Evolutionary conservation across 371 early-diverging fungal genomes (phyloP).

Genomic region (Apophysomyces elegans): DNA sequence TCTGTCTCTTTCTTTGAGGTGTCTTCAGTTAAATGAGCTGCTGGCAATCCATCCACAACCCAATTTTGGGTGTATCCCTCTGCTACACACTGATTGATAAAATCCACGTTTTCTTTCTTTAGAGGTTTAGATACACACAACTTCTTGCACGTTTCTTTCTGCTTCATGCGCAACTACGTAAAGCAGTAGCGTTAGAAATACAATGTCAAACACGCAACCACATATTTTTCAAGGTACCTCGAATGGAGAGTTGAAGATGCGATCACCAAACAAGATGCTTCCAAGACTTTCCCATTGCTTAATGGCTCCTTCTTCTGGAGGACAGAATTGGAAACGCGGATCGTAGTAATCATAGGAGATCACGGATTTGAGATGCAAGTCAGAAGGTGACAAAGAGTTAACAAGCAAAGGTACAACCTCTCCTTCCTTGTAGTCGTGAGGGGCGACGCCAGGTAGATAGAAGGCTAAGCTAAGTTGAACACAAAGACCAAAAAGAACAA

Average conservation of each 20-base stretch:
- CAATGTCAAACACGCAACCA: background rate
- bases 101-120: conserved; percentile 70
- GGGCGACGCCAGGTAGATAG: conserved; percentile 93
- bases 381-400: conserved; percentile 79
- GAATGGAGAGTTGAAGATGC: conserved; percentile 83
- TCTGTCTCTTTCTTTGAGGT: conserved; percentile 43
- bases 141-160: conserved; percentile 58
- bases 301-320: conserved; percentile 64
- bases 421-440: conserved; percentile 73
- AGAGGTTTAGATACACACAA: conserved; percentile 64
- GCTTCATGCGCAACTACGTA: conserved; percentile 25
- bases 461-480: conserved; percentile 50
- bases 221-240: conserved; percentile 48
- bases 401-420: conserved; percentile 77
- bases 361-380: conserved; percentile 64
- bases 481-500: conserved; percentile 5
- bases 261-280: conserved; percentile 90
- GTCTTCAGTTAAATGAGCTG: conserved; percentile 54
- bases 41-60: conserved; percentile 90
- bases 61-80: conserved; percentile 80
- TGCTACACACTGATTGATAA: conserved; percentile 80
- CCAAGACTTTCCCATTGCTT: conserved; percentile 83
- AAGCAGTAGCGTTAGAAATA: no score
- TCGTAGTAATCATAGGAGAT: conserved; percentile 88
- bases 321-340: conserved; percentile 83